Base-by-base conservation (phyloP, 129 eudicot genomes). In the Solidago caesia region DNA sequence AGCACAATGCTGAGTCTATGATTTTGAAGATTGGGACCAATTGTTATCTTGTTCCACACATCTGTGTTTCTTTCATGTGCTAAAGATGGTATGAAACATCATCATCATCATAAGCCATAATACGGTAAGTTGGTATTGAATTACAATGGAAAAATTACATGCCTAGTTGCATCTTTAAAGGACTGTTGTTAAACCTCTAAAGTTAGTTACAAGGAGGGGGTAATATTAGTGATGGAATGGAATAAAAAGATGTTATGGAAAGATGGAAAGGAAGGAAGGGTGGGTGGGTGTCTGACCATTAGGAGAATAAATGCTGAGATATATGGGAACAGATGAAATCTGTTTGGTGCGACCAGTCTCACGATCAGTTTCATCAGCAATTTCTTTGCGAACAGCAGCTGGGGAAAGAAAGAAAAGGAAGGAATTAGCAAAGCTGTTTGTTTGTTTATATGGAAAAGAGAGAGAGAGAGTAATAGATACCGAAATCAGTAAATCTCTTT, bases 311-410 rank as follows among this genome's bases (percentile, higher is more conserved):
- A 95, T 95, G 72, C 97, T 95, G 77, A 95, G 92, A 81, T 95
- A 92, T 68, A 95, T 91, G 9, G 97, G 99, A 75, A 91, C 97
- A 5, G 85, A 84, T 47, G 99, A 95, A 55, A 95, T 89, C 79
- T 77, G 84, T 85, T 85, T 95, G 77, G 82, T 57, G 44, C 97
- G 89, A 10, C 99, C 99, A 1, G 99, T 91, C 90, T 91, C 99
- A 44, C 99, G 87, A 75, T 95, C 99, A 45, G 97, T 95, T 84
- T 95, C 99, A 70, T 95, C 97, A 46, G 92, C 71, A 14, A 95
- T 95, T 82, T 95, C 97, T 84, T 88, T 91, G 85, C 97, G 82
- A 49, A 95, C 97, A 77, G 97, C 96, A 73, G 96, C 99, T 95
- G 89, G 82, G 75, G 42, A 79, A 69, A 72, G 69, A 83, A 51